Conservation (phyloP, 306 rosid genomes). For the Delonix regia region DNA sequence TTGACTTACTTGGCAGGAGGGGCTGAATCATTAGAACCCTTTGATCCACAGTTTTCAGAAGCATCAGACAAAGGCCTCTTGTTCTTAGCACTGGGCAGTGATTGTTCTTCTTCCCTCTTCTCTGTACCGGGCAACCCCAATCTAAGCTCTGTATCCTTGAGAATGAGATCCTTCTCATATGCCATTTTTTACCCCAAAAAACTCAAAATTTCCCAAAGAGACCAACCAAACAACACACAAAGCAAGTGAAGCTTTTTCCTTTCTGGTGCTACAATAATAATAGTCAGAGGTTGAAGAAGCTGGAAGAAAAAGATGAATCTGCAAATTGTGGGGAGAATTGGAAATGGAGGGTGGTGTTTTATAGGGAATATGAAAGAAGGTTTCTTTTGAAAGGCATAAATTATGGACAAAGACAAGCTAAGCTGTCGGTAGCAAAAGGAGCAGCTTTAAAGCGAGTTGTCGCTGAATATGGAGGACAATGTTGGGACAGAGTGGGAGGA, state of each 20-base stretch:
- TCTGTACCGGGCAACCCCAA: conserved; percentile 78
- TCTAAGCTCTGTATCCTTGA: conserved; percentile 85
- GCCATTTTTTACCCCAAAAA: conserved; percentile 33
- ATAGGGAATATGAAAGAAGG: conserved; percentile 34
- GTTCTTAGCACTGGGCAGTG: conserved; percentile 27
- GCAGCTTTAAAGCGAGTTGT: conserved; percentile 75
- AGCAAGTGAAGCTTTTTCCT: not conserved
- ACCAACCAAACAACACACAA: not conserved
- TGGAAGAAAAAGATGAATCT: not conserved
- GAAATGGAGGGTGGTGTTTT: conserved; percentile 42
- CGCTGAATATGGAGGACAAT: conserved; percentile 64
- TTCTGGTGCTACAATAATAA: not conserved
- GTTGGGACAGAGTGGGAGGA: conserved; percentile 61
- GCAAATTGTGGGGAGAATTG: conserved; percentile 22
- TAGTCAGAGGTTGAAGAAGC: not conserved
- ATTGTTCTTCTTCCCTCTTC: conserved; percentile 32
- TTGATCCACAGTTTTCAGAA: conserved; percentile 40
- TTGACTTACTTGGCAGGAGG: conserved; percentile 75
- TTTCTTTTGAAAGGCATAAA: conserved; percentile 45
- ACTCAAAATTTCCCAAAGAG: not conserved
- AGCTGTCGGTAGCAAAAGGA: conserved; percentile 79
- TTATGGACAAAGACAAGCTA: conserved; percentile 74
- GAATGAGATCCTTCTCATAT: conserved; percentile 65
- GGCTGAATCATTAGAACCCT: conserved; percentile 43
- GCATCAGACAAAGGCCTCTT: conserved; percentile 61